Evolutionary conservation across 2,329 filamentous ascomycete genomes (phyloP).

Genomic region (Neurospora crassa): DNA sequence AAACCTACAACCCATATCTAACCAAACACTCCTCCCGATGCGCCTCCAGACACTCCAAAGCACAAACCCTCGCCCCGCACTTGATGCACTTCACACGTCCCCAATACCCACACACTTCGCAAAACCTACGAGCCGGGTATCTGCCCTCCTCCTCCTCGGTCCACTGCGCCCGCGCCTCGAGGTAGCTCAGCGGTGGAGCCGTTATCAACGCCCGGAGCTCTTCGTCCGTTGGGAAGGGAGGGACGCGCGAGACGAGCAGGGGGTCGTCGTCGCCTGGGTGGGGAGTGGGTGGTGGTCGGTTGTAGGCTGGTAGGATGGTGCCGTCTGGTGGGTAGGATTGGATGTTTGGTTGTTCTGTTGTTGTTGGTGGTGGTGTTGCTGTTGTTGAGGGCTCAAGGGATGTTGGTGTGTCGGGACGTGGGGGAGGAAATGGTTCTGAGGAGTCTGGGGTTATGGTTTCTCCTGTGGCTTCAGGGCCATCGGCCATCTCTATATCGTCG

Average conservation of each 20-base stretch:
- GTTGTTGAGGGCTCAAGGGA: constrained; percentile 1
- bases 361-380: neutral
- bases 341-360: constrained; percentile 5
- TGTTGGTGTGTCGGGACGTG: neutral
- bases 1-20: constrained; percentile 42
- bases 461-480: constrained; percentile 19
- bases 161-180: constrained; percentile 47
- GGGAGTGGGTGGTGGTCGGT: constrained; percentile 23
- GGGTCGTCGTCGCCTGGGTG: constrained; percentile 46
- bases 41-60: constrained; percentile 61
- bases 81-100: constrained; percentile 66
- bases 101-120: constrained; percentile 77
- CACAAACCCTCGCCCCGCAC: constrained; percentile 71
- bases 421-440: neutral
- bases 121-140: constrained; percentile 58
- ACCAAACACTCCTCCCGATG: constrained; percentile 65
- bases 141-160: constrained; percentile 23
- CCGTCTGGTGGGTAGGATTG: constrained; percentile 20
- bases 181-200: constrained; percentile 57
- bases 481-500: constrained; percentile 31
- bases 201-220: constrained; percentile 56
- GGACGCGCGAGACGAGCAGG: constrained; percentile 49
- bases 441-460: neutral
- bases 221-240: constrained; percentile 45
- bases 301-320: constrained; percentile 27